phyloP scores from a whole-genome alignment of 2,329 filamentous ascomycete species.

The Parascedosporium putredinis region DNA sequence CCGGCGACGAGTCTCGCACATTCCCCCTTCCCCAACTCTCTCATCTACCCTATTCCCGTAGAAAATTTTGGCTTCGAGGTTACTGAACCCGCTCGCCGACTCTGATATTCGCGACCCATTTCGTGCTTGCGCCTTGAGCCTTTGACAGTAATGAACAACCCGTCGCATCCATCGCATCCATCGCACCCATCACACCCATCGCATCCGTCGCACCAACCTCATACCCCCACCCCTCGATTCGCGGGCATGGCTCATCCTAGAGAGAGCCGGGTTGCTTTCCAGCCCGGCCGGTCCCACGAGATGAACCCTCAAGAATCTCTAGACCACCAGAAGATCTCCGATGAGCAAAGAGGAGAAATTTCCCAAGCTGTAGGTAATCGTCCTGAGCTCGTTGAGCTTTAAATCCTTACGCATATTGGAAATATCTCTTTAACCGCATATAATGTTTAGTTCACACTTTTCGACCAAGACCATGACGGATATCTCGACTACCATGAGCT shows the following conservation, averaged over 20 bases:
- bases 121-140: neutral
- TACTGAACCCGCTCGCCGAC: neutral
- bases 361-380: constrained; percentile 13
- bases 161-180: constrained; percentile 5
- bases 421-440: too few relatives aligned
- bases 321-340: constrained; percentile 12
- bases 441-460: constrained; percentile 14
- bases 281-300: constrained; percentile 7
- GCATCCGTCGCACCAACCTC: constrained; percentile 5
- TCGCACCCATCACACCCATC: constrained; percentile 5
- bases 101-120: neutral
- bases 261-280: constrained; percentile 7
- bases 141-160: constrained; percentile 6
- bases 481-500: constrained; percentile 97
- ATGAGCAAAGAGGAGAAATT: constrained; percentile 13
- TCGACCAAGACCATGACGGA: constrained; percentile 36
- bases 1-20: too few relatives aligned
- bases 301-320: constrained; percentile 4
- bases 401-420: too few relatives aligned
- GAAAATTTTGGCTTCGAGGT: neutral
- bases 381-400: too few relatives aligned
- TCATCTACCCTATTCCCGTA: too few relatives aligned
- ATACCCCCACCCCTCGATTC: constrained; percentile 5
- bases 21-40: too few relatives aligned
- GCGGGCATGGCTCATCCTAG: constrained; percentile 8